Conservation (phyloP, 495 filamentous ascomycete species). For the Tuber brumale region DNA sequence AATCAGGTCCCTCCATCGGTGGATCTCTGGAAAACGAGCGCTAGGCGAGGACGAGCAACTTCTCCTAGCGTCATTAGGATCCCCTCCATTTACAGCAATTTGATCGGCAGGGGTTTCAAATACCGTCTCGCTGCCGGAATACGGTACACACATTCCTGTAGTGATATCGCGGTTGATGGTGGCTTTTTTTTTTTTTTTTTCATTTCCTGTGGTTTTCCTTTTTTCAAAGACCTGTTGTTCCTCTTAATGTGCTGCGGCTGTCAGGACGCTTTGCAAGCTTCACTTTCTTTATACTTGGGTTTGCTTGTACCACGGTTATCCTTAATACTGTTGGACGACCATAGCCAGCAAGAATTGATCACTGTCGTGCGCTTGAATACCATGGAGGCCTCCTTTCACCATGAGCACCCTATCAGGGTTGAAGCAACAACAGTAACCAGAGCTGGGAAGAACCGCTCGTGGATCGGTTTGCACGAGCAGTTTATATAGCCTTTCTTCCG, state of each 20-base stretch:
- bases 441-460: background rate
- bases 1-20: background rate
- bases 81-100: background rate
- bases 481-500: background rate
- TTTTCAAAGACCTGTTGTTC: background rate
- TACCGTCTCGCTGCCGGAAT: background rate
- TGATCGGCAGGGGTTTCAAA: background rate
- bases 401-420: background rate
- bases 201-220: background rate
- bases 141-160: background rate
- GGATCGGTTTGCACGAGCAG: background rate
- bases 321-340: background rate
- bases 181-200: background rate
- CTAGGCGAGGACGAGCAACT: background rate
- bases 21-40: background rate
- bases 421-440: background rate
- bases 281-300: background rate
- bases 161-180: background rate
- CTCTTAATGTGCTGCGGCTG: background rate
- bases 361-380: background rate
- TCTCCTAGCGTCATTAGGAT: background rate
- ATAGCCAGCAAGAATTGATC: background rate
- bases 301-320: background rate
- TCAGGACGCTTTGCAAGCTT: background rate
- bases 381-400: background rate